Percentiles rank a stretch among this genome's conserved stretches.
Conservation (phyloP, 2,329 filamentous ascomycete species). For the Colletotrichum trifolii region DNA sequence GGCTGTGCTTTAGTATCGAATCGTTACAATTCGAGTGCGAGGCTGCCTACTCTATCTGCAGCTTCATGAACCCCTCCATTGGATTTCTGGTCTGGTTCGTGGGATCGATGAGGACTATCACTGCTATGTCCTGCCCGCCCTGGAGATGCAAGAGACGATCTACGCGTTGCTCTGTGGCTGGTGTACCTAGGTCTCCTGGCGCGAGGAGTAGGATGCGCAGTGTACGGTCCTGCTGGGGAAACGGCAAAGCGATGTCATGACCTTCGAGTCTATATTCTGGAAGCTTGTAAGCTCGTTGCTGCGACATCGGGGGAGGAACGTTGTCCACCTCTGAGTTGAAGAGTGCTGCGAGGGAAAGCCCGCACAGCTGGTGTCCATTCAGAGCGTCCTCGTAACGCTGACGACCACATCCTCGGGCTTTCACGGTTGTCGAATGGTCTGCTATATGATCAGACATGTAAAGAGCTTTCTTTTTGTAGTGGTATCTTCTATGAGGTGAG, state of each 20-base stretch:
- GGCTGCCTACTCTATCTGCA: slow-evolving; percentile 56
- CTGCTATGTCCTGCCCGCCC: slow-evolving; percentile 51
- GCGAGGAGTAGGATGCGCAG: slow-evolving; percentile 56
- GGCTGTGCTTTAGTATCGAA: not conserved
- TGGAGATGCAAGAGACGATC: slow-evolving; percentile 55
- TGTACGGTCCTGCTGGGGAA: slow-evolving; percentile 38
- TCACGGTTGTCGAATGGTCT: not conserved
- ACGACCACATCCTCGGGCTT: slow-evolving; percentile 48
- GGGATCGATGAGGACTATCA: slow-evolving; percentile 57
- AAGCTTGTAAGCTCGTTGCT: not conserved
- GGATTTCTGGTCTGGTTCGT: slow-evolving; percentile 35
- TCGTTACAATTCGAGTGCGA: not conserved
- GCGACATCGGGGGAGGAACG: not conserved
- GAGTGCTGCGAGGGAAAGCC: slow-evolving; percentile 39
- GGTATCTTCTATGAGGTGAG: slow-evolving; percentile 29
- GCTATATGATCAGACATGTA: too few relatives aligned
- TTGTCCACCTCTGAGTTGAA: slow-evolving; percentile 43
- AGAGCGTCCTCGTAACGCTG: slow-evolving; percentile 50
- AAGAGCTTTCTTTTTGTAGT: slow-evolving; percentile 2
- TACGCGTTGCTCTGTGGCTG: slow-evolving; percentile 46
- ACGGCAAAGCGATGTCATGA: slow-evolving; percentile 58
- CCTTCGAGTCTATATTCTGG: slow-evolving; percentile 54
- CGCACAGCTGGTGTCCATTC: slow-evolving; percentile 49
- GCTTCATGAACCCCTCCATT: slow-evolving; percentile 50
- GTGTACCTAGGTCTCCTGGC: slow-evolving; percentile 47